These are phyloP conservation scores for Crucibulum laeve DNA, from an alignment of 768 basidiomycete genomes.

Conservation along the genomic window DNA sequence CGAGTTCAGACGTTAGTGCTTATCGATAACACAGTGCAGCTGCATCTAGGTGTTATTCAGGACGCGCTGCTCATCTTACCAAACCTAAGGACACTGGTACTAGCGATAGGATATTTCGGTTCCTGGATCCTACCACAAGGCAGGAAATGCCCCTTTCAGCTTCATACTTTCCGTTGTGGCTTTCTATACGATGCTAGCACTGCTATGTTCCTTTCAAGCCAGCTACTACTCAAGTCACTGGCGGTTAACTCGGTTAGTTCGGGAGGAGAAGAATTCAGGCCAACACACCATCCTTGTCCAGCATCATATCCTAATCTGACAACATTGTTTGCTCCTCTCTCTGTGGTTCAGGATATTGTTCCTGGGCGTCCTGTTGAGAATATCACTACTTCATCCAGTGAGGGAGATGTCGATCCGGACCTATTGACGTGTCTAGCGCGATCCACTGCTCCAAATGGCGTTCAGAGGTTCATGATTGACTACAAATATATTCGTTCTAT, in stretches of 20 bases:
- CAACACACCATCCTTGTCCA: neutral
- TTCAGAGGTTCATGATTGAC: slow-evolving; percentile 15
- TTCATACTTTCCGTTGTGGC: slow-evolving; percentile 13
- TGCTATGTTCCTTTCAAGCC: slow-evolving; percentile 12
- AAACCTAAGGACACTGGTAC: slow-evolving; percentile 16
- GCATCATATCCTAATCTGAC: slow-evolving; percentile 9
- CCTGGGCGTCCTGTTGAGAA: slow-evolving; percentile 15
- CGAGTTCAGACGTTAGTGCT: slow-evolving; percentile 16
- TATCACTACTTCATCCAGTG: slow-evolving; percentile 8
- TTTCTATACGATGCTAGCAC: slow-evolving; percentile 12
- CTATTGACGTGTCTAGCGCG: slow-evolving; percentile 13
- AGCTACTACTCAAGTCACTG: slow-evolving; percentile 5
- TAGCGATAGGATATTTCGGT: slow-evolving; percentile 13
- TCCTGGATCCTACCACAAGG: slow-evolving; percentile 18
- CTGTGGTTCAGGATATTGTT: slow-evolving; percentile 13
- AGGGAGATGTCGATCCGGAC: slow-evolving; percentile 2
- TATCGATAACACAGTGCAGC: slow-evolving; percentile 10
- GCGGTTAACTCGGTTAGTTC: neutral
- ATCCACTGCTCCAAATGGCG: slow-evolving; percentile 11
- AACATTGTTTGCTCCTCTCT: slow-evolving; percentile 14
- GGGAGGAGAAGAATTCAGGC: neutral
- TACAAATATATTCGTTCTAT: slow-evolving; percentile 11
- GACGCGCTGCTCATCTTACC: slow-evolving; percentile 14
- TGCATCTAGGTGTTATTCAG: slow-evolving; percentile 17
- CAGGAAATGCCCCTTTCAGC: slow-evolving; percentile 13